phyloP scores from a whole-genome alignment of 345 rosid genomes.

The Excoecaria agallocha region DNA sequence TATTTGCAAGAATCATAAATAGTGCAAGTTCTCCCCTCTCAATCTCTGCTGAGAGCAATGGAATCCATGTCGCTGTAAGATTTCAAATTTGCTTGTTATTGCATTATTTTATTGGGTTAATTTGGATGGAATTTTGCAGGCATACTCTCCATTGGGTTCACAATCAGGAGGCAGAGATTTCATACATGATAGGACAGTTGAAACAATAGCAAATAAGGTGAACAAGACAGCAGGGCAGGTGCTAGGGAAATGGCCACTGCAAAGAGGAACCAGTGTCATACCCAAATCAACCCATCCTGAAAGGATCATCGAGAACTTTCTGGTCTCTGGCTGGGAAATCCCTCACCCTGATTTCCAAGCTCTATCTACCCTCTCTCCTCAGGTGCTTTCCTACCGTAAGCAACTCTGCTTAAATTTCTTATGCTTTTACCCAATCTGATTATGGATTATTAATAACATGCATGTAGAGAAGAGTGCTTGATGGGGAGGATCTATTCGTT shows the following conservation, averaged over 20 bases:
- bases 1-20: no score
- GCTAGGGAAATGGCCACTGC: conserved; percentile 51
- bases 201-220: conserved; percentile 47
- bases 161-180: conserved; percentile 49
- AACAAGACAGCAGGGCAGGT: conserved; percentile 52
- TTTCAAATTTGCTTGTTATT: not conserved
- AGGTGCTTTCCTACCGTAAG: conserved; percentile 18
- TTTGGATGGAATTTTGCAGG: conserved; percentile 25
- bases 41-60: conserved; percentile 13
- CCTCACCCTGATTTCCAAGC: conserved; percentile 49
- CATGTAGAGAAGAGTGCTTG: conserved; percentile 43
- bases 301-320: conserved; percentile 50
- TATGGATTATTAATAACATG: no score
- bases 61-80: conserved; percentile 51
- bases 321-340: conserved; percentile 47
- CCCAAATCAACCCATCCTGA: conserved; percentile 50
- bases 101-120: no score
- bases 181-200: conserved; percentile 41
- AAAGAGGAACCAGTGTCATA: conserved; percentile 54
- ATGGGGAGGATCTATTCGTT: conserved; percentile 53
- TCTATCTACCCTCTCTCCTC: conserved; percentile 35
- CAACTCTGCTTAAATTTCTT: no score
- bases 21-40: no score
- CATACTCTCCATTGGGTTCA: conserved; percentile 55
- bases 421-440: not conserved